Conservation (phyloP, 805 yeast species). For the Pichia occidentalis region DNA sequence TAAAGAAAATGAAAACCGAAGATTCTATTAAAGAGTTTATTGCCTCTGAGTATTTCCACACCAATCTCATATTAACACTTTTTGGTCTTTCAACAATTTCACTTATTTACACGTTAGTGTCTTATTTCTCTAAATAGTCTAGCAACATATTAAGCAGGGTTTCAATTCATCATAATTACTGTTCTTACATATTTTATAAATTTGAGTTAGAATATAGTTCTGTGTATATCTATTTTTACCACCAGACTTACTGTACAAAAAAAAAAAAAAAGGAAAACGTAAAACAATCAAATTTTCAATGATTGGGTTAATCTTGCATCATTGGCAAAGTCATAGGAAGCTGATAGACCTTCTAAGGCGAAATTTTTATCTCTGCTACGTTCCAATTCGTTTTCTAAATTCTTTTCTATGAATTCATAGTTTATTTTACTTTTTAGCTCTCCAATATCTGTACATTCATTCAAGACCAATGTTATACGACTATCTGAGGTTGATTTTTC, state of each 20-base stretch:
- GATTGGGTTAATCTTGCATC: slow-evolving; percentile 26
- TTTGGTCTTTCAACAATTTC: slow-evolving; percentile 20
- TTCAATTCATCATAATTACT: too few relatives aligned
- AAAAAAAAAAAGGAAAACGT: too few relatives aligned
- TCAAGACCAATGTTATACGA: slow-evolving; percentile 11
- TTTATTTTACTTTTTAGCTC: slow-evolving; percentile 12
- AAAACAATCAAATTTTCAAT: too few relatives aligned
- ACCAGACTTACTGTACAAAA: too few relatives aligned
- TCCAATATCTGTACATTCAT: background rate
- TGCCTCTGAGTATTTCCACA: slow-evolving; percentile 15
- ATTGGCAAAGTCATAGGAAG: slow-evolving; percentile 11
- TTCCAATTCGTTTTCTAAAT: slow-evolving; percentile 13
- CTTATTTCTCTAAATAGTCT: background rate
- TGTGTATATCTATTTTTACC: too few relatives aligned
- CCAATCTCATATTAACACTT: slow-evolving; percentile 16
- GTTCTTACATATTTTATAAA: too few relatives aligned
- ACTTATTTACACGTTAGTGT: slow-evolving; percentile 11
- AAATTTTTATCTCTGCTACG: slow-evolving; percentile 12
- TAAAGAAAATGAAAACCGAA: slow-evolving; percentile 36
- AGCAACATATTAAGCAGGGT: too few relatives aligned
- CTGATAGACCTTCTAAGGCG: slow-evolving; percentile 11
- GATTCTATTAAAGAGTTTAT: slow-evolving; percentile 17
- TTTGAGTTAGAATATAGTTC: too few relatives aligned
- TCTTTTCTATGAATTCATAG: slow-evolving; percentile 12
- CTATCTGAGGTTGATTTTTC: slow-evolving; percentile 14